Evolutionary conservation across 2,329 filamentous ascomycete genomes (phyloP).

Genomic region (Thelonectria discophora): DNA sequence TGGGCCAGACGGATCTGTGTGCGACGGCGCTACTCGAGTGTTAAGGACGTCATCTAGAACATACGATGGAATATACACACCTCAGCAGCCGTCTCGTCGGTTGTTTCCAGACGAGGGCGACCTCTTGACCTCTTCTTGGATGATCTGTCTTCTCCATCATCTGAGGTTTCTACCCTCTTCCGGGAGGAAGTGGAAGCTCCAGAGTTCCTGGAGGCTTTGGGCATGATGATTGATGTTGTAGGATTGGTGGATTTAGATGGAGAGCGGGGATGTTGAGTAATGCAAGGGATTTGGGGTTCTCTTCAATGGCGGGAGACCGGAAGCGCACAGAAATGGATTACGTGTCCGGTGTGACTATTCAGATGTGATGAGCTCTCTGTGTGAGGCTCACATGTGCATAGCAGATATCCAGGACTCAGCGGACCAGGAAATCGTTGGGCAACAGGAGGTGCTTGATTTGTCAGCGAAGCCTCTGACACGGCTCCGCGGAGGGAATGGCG

Average conservation of each 20-base stretch:
- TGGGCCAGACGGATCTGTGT: constrained; percentile 90
- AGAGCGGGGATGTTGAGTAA: background rate
- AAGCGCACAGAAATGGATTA: background rate
- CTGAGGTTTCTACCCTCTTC: constrained; percentile 39
- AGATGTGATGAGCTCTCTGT: background rate
- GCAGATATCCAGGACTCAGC: background rate
- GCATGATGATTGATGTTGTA: background rate
- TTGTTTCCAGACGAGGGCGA: constrained; percentile 77
- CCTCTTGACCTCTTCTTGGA: constrained; percentile 72
- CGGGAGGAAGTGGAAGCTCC: constrained; percentile 10
- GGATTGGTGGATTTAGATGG: background rate
- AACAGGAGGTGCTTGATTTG: background rate
- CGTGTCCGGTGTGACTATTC: background rate
- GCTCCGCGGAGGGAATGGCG: background rate
- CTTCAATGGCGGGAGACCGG: background rate
- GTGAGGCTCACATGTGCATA: background rate
- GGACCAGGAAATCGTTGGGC: background rate
- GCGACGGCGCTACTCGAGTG: constrained; percentile 70
- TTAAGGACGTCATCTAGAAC: constrained; percentile 27
- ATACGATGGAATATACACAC: constrained; percentile 63
- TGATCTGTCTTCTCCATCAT: constrained; percentile 49
- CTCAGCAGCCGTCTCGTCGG: constrained; percentile 80
- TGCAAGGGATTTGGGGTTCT: background rate
- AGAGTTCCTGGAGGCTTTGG: background rate
- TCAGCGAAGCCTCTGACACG: background rate